A percentile compares a stretch with the other conserved stretches of the same genome.
These are phyloP conservation scores for Chimonanthus salicifolius DNA, from an alignment of 164 flowering plant species.

Conservation along the genomic window DNA sequence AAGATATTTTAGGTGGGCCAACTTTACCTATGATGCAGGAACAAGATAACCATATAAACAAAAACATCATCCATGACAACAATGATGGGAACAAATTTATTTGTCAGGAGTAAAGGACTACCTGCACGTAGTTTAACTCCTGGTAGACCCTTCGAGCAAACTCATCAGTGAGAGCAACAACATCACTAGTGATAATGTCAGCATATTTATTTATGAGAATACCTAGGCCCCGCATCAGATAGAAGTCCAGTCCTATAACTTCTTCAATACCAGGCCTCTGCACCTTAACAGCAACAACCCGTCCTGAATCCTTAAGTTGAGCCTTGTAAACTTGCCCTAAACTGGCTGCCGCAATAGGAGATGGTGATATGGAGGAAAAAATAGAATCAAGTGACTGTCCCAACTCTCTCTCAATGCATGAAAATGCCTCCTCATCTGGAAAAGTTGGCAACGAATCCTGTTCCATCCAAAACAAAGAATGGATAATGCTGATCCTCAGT, in stretches of 20 bases:
- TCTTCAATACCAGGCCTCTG: conserved; percentile 94
- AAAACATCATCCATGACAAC: not conserved
- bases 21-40: too few relatives aligned
- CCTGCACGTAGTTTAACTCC: conserved; percentile 98
- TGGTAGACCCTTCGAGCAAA: conserved; percentile 94
- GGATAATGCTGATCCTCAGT: not conserved
- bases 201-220: conserved; percentile 76
- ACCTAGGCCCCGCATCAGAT: conserved; percentile 72
- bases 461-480: conserved; percentile 11
- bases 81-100: not conserved
- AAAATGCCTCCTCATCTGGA: conserved; percentile 81
- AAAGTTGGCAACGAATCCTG: conserved; percentile 97
- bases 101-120: conserved; percentile 22
- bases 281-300: conserved; percentile 91
- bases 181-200: conserved; percentile 71
- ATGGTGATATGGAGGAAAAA: conserved; percentile 67
- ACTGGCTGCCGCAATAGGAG: conserved; percentile 99
- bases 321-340: conserved; percentile 98
- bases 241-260: conserved; percentile 89
- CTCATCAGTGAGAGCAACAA: conserved; percentile 90
- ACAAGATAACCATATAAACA: too few relatives aligned
- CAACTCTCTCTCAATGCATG: conserved; percentile 84
- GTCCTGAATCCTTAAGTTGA: conserved; percentile 66
- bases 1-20: too few relatives aligned
- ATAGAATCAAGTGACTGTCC: conserved; percentile 68